A percentile compares a stretch with the other conserved stretches of the same genome.
phyloP scores from a whole-genome alignment of 2,329 filamentous ascomycete genomes.

The Dactylellina sp. region DNA sequence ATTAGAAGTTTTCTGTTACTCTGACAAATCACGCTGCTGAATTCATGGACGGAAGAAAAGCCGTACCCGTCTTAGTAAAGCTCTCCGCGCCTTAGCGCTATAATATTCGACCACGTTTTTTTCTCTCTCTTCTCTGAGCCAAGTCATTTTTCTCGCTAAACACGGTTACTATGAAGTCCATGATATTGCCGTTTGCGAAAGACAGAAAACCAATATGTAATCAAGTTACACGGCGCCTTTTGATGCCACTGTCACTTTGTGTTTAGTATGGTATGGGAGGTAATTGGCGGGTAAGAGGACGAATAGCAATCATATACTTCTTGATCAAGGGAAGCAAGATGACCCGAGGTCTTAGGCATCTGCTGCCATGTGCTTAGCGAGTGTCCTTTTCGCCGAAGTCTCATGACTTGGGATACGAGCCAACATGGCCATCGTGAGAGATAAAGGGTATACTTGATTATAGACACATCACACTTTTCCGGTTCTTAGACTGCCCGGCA shows the following conservation, averaged over 20 bases:
- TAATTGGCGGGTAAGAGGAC: not conserved
- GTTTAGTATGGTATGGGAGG: too few relatives aligned
- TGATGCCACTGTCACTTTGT: too few relatives aligned
- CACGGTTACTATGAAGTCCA: constrained; percentile 5
- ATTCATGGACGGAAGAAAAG: not conserved
- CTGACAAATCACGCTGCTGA: constrained; percentile 13
- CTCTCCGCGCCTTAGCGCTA: constrained; percentile 23
- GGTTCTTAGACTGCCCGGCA: not conserved
- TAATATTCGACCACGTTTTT: constrained; percentile 43
- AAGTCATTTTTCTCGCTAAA: not conserved
- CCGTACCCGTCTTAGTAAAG: not conserved
- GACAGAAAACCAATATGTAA: too few relatives aligned
- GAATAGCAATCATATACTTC: not conserved
- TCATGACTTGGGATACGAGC: constrained; percentile 2
- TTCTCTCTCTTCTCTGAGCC: not conserved
- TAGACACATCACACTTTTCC: too few relatives aligned
- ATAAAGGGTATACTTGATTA: too few relatives aligned
- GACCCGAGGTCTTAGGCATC: not conserved
- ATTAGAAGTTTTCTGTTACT: too few relatives aligned
- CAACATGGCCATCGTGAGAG: not conserved
- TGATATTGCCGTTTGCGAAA: constrained; percentile 13
- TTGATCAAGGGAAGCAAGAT: too few relatives aligned
- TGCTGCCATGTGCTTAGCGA: constrained; percentile 22
- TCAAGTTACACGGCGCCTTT: too few relatives aligned
- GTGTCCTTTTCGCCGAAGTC: constrained; percentile 9